Evolutionary conservation across 345 rosid genomes (phyloP).

Genomic region (Eucalyptus polyanthemos): DNA sequence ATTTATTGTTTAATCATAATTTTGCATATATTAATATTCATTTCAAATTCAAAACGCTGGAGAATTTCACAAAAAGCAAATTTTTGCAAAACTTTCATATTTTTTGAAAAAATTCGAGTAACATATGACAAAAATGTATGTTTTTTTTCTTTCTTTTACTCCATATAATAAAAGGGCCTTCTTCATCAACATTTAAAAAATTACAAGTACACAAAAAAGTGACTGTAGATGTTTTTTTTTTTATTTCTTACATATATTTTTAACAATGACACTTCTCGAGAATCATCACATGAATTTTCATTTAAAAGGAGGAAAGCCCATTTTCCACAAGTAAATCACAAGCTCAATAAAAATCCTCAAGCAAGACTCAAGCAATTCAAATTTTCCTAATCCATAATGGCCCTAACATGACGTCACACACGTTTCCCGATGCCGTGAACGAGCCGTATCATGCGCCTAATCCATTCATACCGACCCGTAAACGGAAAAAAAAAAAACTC

Average conservation of each 20-base stretch:
- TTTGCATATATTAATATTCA: background rate
- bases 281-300: rapidly evolving
- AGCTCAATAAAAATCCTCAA: background rate
- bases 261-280: rapidly evolving
- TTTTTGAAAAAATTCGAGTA: background rate
- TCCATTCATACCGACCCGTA: background rate
- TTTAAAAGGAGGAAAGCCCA: background rate
- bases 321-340: rapidly evolving
- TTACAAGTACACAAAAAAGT: background rate
- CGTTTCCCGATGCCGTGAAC: rapidly evolving
- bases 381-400: background rate
- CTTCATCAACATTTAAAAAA: background rate
- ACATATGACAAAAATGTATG: background rate
- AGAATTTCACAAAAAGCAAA: background rate
- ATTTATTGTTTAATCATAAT: background rate
- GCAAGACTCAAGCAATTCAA: background rate
- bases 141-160: background rate
- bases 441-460: background rate
- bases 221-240: background rate
- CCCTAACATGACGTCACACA: background rate
- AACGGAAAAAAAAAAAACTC: background rate
- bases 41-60: background rate
- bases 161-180: background rate
- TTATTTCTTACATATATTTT: background rate
- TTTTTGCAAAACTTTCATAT: background rate